These are phyloP conservation scores for Isabelozyma rhagii DNA, from an alignment of 805 yeast species.

Conservation along the genomic window DNA sequence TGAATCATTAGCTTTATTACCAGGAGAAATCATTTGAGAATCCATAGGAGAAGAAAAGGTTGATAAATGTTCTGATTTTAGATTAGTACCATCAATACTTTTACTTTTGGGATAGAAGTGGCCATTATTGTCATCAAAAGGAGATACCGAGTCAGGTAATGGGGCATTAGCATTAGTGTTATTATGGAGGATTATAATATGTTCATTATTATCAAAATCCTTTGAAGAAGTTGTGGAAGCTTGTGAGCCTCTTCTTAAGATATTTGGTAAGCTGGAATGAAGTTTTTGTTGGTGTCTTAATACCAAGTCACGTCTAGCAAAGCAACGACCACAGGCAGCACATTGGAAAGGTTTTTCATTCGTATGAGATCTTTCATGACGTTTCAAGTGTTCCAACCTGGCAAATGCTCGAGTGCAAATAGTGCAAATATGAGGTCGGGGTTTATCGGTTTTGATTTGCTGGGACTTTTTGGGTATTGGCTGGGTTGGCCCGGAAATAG, in stretches of 20 bases:
- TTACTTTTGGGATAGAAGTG: neutral
- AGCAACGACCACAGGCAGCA: slow-evolving; percentile 93
- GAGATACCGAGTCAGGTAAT: slow-evolving; percentile 17
- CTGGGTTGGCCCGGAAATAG: slow-evolving; percentile 25
- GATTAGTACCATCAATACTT: slow-evolving; percentile 1
- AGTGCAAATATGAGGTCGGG: slow-evolving; percentile 87
- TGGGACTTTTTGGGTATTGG: slow-evolving; percentile 88
- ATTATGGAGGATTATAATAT: slow-evolving; percentile 50
- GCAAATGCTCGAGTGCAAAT: slow-evolving; percentile 96
- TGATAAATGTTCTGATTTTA: neutral
- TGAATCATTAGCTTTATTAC: neutral
- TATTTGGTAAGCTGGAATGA: slow-evolving; percentile 55
- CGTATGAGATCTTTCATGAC: slow-evolving; percentile 93
- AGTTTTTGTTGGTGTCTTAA: slow-evolving; percentile 93
- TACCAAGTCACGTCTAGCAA: slow-evolving; percentile 85
- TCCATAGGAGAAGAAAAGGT: neutral
- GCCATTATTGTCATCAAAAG: neutral
- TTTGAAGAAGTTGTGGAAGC: slow-evolving; percentile 13
- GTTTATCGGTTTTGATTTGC: slow-evolving; percentile 84
- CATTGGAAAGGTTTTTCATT: slow-evolving; percentile 96
- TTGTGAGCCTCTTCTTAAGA: slow-evolving; percentile 30
- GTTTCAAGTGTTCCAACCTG: slow-evolving; percentile 85
- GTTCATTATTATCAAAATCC: slow-evolving; percentile 41
- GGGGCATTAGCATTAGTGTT: slow-evolving; percentile 54
- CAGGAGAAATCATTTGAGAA: neutral